These are phyloP conservation scores for Dictyostelium capitatum DNA, from an alignment of 78 protist species.

Conservation along the genomic window DNA sequence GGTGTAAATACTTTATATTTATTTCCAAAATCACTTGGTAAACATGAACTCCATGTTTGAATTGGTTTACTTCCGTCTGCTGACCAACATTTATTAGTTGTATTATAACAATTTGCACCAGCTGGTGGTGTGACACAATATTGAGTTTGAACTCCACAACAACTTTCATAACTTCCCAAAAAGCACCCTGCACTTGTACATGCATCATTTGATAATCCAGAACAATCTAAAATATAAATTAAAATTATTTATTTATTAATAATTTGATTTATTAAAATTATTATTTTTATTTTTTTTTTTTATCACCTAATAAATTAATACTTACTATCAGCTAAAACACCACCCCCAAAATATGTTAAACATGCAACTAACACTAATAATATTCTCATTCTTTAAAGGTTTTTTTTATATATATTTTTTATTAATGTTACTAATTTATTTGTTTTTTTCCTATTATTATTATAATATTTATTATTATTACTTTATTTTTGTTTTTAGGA, in stretches of 20 bases:
- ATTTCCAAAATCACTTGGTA: background rate
- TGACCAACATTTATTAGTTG: background rate
- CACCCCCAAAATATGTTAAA: constrained; percentile 9
- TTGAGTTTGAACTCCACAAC: background rate
- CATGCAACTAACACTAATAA: constrained; percentile 9
- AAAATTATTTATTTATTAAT: no score
- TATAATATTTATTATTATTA: no score
- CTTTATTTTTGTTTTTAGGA: no score
- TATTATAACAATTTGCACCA: background rate
- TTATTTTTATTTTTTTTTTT: no score
- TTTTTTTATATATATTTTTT: background rate
- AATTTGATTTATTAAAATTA: no score
- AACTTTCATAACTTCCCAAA: background rate
- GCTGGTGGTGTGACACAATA: background rate
- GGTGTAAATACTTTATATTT: background rate
- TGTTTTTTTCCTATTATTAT: no score
- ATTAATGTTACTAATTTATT: no score
- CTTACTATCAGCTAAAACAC: background rate
- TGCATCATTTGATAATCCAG: background rate
- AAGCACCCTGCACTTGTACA: background rate
- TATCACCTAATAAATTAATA: no score
- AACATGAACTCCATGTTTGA: background rate
- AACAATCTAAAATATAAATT: background rate
- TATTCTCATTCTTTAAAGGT: background rate
- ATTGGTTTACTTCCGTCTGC: background rate